Percentiles rank a stretch among this genome's conserved stretches.
These are phyloP conservation scores for Eleusine indica DNA, from an alignment of 176 grass and related monocot genomes.

Conservation along the genomic window DNA sequence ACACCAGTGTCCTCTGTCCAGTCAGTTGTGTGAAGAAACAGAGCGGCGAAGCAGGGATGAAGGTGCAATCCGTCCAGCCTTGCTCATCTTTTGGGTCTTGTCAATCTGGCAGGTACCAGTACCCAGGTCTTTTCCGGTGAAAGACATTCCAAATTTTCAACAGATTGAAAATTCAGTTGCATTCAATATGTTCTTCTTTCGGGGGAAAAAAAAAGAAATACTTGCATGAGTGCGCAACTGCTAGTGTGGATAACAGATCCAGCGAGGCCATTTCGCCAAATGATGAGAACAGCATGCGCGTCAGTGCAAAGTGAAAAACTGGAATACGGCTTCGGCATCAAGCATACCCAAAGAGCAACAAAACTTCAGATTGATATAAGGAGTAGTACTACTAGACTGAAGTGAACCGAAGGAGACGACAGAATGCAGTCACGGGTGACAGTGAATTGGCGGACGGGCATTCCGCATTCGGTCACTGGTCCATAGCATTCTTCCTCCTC, in stretches of 20 bases:
- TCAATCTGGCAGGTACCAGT: neutral
- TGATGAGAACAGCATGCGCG: neutral
- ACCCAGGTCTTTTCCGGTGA: neutral
- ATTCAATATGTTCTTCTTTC: neutral
- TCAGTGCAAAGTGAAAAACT: neutral
- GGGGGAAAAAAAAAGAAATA: neutral
- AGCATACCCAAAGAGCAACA: neutral
- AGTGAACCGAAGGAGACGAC: neutral
- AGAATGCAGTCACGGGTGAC: neutral
- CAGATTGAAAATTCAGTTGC: neutral
- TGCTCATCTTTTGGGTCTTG: neutral
- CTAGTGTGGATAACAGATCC: neutral
- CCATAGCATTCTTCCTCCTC: too few relatives aligned
- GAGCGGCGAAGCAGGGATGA: constrained; percentile 12
- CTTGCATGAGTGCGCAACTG: neutral
- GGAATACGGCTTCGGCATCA: neutral
- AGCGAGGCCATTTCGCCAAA: neutral
- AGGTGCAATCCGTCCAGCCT: neutral
- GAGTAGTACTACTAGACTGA: too few relatives aligned
- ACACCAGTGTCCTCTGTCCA: neutral
- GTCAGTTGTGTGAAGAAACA: neutral
- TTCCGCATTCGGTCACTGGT: too few relatives aligned
- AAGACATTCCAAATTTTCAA: neutral
- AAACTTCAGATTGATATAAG: too few relatives aligned
- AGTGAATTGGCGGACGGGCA: neutral